These are phyloP conservation scores for Discostella stelligeroides DNA, from an alignment of 108 stramenopile genomes.

Conservation along the genomic window DNA sequence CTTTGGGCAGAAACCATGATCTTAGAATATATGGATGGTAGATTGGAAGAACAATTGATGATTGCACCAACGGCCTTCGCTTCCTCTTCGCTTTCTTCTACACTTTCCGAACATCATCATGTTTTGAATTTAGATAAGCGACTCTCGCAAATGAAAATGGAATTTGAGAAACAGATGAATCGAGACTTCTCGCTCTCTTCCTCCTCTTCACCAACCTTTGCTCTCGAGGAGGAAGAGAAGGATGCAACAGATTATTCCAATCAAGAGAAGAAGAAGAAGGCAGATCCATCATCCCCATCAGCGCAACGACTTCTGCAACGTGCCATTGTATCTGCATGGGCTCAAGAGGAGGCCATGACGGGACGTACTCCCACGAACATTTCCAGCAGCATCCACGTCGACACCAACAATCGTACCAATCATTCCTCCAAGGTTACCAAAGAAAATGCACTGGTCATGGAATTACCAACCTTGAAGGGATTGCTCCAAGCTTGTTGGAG, in stretches of 20 bases:
- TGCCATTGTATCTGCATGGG: slow-evolving; percentile 46
- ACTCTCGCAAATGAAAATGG: slow-evolving; percentile 3
- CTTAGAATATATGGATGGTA: slow-evolving; percentile 64
- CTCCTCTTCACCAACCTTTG: too few relatives aligned
- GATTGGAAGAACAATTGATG: slow-evolving; percentile 15
- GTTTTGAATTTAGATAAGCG: background rate
- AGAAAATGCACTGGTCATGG: slow-evolving; percentile 1
- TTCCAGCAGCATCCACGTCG: too few relatives aligned
- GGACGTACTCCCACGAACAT: slow-evolving; percentile 31
- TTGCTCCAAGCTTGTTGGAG: slow-evolving; percentile 13
- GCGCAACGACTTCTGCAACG: slow-evolving; percentile 6
- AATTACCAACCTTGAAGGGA: slow-evolving; percentile 1
- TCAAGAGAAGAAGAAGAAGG: background rate
- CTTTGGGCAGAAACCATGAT: slow-evolving; percentile 85
- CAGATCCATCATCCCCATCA: too few relatives aligned
- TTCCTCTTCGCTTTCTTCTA: background rate
- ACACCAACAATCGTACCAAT: background rate
- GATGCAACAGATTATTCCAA: too few relatives aligned
- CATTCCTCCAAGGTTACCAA: background rate
- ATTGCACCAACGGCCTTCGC: background rate
- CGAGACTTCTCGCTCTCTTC: background rate
- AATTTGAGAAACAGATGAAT: background rate
- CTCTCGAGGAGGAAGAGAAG: background rate
- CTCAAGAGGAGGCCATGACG: slow-evolving; percentile 33
- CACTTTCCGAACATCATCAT: background rate